Evolutionary conservation across 78 protist genomes (phyloP).

Genomic region (Dictyostelium brefeldianum): DNA sequence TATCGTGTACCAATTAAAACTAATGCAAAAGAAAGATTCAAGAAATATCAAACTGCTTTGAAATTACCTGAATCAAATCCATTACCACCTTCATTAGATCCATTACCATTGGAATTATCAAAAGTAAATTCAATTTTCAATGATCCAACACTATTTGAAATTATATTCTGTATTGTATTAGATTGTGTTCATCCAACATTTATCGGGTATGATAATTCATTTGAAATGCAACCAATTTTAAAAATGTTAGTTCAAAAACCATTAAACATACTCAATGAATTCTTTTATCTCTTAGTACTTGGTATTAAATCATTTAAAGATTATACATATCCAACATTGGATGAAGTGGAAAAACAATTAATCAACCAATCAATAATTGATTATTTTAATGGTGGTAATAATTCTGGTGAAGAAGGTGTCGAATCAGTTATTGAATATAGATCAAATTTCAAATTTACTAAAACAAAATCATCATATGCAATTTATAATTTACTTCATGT

Average conservation of each 20-base stretch:
- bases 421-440: background rate
- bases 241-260: constrained; percentile 38
- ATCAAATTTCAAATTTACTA: background rate
- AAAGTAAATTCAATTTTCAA: constrained; percentile 7
- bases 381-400: background rate
- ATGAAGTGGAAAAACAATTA: background rate
- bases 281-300: constrained; percentile 31
- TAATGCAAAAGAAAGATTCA: constrained; percentile 1
- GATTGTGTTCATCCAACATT: constrained; percentile 22
- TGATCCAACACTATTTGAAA: constrained; percentile 76
- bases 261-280: constrained; percentile 29
- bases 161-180: constrained; percentile 21
- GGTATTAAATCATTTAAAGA: constrained; percentile 57
- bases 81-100: constrained; percentile 22
- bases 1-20: constrained; percentile 20
- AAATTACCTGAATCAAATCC: constrained; percentile 65
- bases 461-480: background rate
- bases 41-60: background rate
- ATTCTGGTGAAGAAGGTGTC: background rate
- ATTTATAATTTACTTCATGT: constrained; percentile 24
- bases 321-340: constrained; percentile 9
- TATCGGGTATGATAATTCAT: constrained; percentile 44
- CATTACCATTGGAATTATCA: background rate
- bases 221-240: constrained; percentile 48
- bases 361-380: background rate